Percentiles rank a stretch among this genome's conserved stretches.
phyloP scores from a whole-genome alignment of 106 monocot genomes.

The Amphibolis antarctica region DNA sequence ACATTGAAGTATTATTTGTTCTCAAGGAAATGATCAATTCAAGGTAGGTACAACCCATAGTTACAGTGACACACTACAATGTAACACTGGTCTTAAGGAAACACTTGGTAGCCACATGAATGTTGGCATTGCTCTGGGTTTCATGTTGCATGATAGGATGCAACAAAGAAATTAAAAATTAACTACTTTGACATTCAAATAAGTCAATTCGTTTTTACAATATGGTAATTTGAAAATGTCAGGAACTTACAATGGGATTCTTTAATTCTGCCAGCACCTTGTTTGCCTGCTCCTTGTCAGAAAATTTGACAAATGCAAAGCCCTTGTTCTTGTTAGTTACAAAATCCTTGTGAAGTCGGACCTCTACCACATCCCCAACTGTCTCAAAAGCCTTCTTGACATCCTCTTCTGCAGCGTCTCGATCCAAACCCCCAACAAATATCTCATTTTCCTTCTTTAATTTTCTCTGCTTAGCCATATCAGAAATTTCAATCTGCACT shows the following conservation, averaged over 20 bases:
- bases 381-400: constrained; percentile 42
- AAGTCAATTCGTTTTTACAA: no score
- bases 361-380: constrained; percentile 50
- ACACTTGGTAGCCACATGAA: no score
- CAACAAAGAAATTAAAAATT: no score
- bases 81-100: no score
- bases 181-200: no score
- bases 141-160: no score
- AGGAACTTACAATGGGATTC: constrained; percentile 34
- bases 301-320: constrained; percentile 67
- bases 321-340: constrained; percentile 58
- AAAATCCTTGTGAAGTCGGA: constrained; percentile 51
- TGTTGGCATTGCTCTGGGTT: no score
- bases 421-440: constrained; percentile 60
- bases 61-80: no score
- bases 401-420: constrained; percentile 54
- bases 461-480: constrained; percentile 53
- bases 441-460: constrained; percentile 57
- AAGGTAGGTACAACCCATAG: no score
- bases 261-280: constrained; percentile 34
- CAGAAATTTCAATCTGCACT: constrained; percentile 42
- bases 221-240: no score
- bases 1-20: no score
- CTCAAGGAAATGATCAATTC: no score
- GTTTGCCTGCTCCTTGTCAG: constrained; percentile 39